Base-by-base conservation (phyloP, 2,329 filamentous ascomycete genomes). In the Colletotrichum chlorophyti region DNA sequence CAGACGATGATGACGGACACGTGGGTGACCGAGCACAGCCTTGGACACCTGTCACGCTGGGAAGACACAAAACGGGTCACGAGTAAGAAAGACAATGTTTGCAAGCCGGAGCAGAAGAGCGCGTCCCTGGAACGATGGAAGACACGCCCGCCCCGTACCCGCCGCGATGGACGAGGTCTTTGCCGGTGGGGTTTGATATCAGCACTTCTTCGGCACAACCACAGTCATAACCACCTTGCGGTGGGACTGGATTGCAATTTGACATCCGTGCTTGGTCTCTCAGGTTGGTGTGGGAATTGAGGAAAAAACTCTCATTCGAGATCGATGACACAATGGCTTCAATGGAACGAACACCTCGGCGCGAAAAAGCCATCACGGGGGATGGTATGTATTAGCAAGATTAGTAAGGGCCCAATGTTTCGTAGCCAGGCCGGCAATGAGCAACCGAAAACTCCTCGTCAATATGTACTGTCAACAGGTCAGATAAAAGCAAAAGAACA, bases 151-250 rank as follows among this genome's bases (percentile, higher is more conserved):
- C 60, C 43, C 60, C 64, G 59, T 63, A 63, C 63, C 46, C 60
- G 60, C 43, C 62, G 61, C 58, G 47, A 55, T 61, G 50, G 42
- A 55, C 57, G 62, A 45, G 60, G 57, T 58, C 62, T 57, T 70
- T 74, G 72, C 65, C 62, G 46, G 65, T 65, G 64, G 64, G 58
- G 63, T 74, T 87, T 74, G 71, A 83, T 95, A 82, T 96, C 85
- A 95, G 93, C 93, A 97, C 92, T 92, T 96, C 92, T 96, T 93
- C 91, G 93, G 93, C 93, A 92, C 93, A 95, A 93, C 87, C 84
- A 82, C 87, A 93, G 91, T 89, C 91, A 97, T 88, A 77, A 78
- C 61, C 66, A 62, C 53, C 47, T 61, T 77, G 74, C 73, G 59
- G 51, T 19, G 75, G 75, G 88, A 87, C 88, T 85, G 85, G 82